Evolutionary conservation across 2,329 filamentous ascomycete genomes (phyloP).

Genomic region (Tetracladium maxilliforme): DNA sequence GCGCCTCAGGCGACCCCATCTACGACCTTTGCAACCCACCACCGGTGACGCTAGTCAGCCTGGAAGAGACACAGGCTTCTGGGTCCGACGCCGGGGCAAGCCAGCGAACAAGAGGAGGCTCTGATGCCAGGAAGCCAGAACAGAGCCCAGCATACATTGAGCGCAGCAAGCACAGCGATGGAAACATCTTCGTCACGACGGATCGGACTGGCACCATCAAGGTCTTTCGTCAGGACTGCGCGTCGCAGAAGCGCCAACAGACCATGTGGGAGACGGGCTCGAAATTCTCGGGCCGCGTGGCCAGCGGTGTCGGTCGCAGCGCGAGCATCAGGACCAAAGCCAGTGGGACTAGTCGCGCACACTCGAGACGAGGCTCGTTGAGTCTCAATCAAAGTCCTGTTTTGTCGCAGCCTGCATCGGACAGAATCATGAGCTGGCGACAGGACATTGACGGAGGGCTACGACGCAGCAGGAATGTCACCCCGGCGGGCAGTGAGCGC

Average conservation of each 20-base stretch:
- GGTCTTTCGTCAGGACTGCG: conserved; percentile 90
- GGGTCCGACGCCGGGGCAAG: conserved; percentile 18
- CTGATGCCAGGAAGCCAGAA: conserved; percentile 30
- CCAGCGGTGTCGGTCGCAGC: conserved; percentile 41
- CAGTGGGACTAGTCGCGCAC: conserved; percentile 29
- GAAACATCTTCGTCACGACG: conserved; percentile 85
- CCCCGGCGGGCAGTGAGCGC: too few relatives aligned
- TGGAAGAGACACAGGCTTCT: conserved; percentile 44
- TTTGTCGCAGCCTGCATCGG: too few relatives aligned
- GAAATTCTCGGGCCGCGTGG: conserved; percentile 56
- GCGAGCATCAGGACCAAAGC: conserved; percentile 39
- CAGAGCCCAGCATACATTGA: conserved; percentile 67
- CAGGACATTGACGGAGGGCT: too few relatives aligned
- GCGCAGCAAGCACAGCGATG: conserved; percentile 60
- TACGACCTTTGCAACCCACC: conserved; percentile 95
- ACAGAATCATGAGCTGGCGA: too few relatives aligned
- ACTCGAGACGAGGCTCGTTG: conserved; percentile 41
- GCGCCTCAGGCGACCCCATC: conserved; percentile 71
- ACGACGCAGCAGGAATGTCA: too few relatives aligned
- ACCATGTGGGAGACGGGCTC: conserved; percentile 69
- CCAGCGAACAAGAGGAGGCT: conserved; percentile 10
- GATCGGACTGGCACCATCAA: conserved; percentile 84
- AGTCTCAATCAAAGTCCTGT: too few relatives aligned
- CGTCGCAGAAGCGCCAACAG: conserved; percentile 60
- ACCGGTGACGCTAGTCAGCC: conserved; percentile 66